Evolutionary conservation across 2,329 filamentous ascomycete species (phyloP), one percentile per base, ranked within the genome.

Genomic region (Colletotrichum trifolii): DNA sequence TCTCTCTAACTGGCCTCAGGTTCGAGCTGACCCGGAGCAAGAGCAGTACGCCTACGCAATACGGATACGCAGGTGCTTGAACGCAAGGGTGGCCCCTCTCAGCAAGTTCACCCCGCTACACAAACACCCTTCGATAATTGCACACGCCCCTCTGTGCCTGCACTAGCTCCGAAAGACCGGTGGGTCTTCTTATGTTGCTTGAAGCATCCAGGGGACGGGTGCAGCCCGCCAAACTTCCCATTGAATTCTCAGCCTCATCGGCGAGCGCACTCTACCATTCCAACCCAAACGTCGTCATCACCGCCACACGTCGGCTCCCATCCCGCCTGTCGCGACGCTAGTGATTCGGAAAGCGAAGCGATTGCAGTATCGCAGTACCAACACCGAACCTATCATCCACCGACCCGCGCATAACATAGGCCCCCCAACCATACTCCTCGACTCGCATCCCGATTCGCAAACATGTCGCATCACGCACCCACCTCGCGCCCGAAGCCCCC

Each of bases 401-500:
- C 36, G 36, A 36, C 34, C 13, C 34, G 12, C 50, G 12, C 25
- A 25, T 25, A 4, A 25, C 25, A 25, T 25, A 25, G 25, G 25
- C 25, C 25, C 46, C 45, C 39, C 46, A 25, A 53, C 10, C 25
- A 17, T 48, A 11, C 12, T 52, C 15, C 15, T n/a, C 8, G n/a
- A 17, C 33, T 46, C 9, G 15, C n/a, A 46, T n/a, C 43, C n/a
- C 43, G 17, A 40, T 13, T 9, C 38, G 15, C n/a, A 46, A 43
- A 49, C 45, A 66, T 66, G 64, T 66, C 64, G 48, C 64, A 66
- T 52, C 64, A 66, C 48, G 63, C 64, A 42, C 67, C 65, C 36
- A 88, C 87, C 35, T 89, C 89, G 60, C 89, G 91, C 66, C 83
- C 85, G 67, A 93, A 91, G 79, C 90, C 89, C 68, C 82, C 84